Evolutionary conservation across 2,329 filamentous ascomycete genomes (phyloP).

Genomic region (Lachnellula suecica): DNA sequence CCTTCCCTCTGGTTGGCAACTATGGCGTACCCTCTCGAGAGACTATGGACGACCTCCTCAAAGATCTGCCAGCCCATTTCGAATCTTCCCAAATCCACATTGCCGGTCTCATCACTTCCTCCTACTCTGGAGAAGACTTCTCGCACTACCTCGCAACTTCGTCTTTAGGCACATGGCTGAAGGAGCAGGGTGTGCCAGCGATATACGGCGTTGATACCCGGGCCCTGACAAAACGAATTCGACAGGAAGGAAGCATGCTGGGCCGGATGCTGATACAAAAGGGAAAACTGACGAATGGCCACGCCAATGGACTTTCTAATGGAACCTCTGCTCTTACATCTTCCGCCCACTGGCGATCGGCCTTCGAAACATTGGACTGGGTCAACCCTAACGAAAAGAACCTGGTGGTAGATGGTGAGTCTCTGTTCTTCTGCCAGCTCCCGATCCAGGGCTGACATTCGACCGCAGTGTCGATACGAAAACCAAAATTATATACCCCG

Average conservation of each 20-base stretch:
- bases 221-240: constrained; percentile 89
- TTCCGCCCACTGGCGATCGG: constrained; percentile 44
- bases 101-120: constrained; percentile 84
- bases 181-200: constrained; percentile 90
- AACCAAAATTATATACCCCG: constrained; percentile 83
- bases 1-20: constrained; percentile 93
- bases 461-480: constrained; percentile 77
- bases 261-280: constrained; percentile 82
- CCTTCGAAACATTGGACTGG: constrained; percentile 84
- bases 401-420: constrained; percentile 89
- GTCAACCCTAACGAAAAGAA: constrained; percentile 90
- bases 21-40: constrained; percentile 93
- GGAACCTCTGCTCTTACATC: constrained; percentile 39
- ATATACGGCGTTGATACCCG: constrained; percentile 95
- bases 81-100: constrained; percentile 93
- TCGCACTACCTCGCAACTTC: constrained; percentile 91
- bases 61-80: constrained; percentile 87
- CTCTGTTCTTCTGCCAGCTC: constrained; percentile 17
- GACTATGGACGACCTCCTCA: constrained; percentile 78
- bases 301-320: constrained; percentile 38
- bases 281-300: constrained; percentile 43
- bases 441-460: constrained; percentile 38
- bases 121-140: constrained; percentile 92
- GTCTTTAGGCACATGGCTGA: constrained; percentile 91
- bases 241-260: constrained; percentile 93